These are phyloP conservation scores for Leucosporidium creatinivorum DNA, from an alignment of 768 basidiomycete genomes.

Conservation along the genomic window DNA sequence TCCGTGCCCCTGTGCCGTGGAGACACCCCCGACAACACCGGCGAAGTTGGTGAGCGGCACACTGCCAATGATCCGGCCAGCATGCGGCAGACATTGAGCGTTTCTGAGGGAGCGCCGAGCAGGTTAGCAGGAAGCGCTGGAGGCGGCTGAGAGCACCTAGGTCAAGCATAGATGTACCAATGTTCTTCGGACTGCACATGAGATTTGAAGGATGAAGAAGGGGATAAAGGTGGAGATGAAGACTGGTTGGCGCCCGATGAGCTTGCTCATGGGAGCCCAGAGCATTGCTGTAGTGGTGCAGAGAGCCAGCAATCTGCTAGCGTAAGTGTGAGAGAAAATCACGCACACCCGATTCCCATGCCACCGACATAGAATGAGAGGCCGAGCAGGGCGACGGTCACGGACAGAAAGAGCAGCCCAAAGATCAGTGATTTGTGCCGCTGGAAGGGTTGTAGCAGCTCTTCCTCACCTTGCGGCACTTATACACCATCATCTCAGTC, in stretches of 20 bases:
- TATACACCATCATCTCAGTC: neutral
- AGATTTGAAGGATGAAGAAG: conserved; percentile 50
- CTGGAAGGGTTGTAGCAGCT: neutral
- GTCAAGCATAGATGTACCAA: conserved; percentile 42
- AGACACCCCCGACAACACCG: conserved; percentile 38
- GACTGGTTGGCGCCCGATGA: conserved; percentile 42
- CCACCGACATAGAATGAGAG: neutral
- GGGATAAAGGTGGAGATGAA: conserved; percentile 47
- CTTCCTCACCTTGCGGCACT: neutral
- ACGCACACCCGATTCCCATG: neutral
- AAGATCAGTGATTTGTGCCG: neutral
- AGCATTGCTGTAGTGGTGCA: conserved; percentile 36
- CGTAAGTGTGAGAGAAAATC: neutral
- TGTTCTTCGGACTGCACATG: conserved; percentile 55
- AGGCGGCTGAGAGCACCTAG: neutral
- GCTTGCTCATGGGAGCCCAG: conserved; percentile 40
- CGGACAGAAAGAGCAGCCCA: neutral
- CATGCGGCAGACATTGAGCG: neutral
- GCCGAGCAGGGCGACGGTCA: neutral
- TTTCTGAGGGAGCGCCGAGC: neutral
- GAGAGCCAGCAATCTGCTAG: neutral
- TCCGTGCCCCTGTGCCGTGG: neutral
- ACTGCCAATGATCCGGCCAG: conserved; percentile 55
- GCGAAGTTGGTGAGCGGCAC: conserved; percentile 56
- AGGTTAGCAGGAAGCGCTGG: neutral